Percentiles rank a stretch among this genome's conserved stretches.
Conservation (phyloP, 345 rosid species). For the Aegle marmelos region DNA sequence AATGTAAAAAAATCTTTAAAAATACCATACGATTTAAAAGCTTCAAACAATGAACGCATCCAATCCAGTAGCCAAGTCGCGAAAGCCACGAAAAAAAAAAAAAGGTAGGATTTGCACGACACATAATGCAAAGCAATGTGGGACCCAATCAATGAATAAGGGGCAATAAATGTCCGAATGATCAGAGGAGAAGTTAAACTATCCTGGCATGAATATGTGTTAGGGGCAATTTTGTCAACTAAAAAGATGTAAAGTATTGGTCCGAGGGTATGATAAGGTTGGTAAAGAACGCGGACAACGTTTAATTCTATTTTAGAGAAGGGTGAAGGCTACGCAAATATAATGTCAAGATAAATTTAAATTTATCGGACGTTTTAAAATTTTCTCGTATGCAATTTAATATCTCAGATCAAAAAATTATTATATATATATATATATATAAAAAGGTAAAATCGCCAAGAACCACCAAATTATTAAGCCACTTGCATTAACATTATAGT, state of each 20-base stretch:
- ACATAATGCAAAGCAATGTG: conserved; percentile 12
- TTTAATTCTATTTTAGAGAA: background rate
- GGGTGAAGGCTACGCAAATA: conserved; percentile 8
- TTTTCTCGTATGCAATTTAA: too few relatives aligned
- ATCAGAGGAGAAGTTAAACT: background rate
- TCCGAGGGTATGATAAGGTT: background rate
- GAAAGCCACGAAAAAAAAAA: conserved; percentile 3
- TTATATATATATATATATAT: too few relatives aligned
- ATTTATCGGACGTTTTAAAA: too few relatives aligned
- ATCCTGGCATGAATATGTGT: background rate
- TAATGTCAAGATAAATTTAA: too few relatives aligned
- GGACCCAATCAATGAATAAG: conserved; percentile 29
- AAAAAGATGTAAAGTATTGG: background rate
- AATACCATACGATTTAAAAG: too few relatives aligned
- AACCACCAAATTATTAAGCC: background rate
- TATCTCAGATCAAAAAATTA: too few relatives aligned
- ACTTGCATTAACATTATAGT: background rate
- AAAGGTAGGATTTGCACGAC: conserved; percentile 9
- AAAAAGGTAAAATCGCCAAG: background rate
- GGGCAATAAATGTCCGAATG: conserved; percentile 18
- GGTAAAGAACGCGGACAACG: background rate
- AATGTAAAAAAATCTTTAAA: too few relatives aligned
- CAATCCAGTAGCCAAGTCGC: conserved; percentile 33
- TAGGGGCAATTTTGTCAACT: conserved; percentile 8
- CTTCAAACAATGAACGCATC: background rate